Base-by-base conservation (phyloP, 1,284 basidiomycete genomes). In the Puccinia horiana region DNA sequence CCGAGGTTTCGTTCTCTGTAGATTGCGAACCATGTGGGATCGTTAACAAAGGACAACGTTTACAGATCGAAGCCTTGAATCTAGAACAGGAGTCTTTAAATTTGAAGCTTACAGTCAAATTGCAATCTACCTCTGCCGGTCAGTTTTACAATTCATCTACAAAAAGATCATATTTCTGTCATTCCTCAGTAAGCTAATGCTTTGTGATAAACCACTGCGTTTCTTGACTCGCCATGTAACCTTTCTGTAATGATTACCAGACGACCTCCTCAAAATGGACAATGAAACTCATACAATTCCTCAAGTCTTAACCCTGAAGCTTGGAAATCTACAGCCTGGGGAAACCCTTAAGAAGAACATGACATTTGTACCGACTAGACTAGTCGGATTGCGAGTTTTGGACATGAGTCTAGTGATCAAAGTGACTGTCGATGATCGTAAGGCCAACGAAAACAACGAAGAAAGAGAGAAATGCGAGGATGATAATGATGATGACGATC, bases 61-160 rank as follows among this genome's bases (percentile, higher is more conserved):
- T 80, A 35, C 47, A 42, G 0, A 29, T 58, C 23, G 65, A 58
- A n/a, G 73, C 32, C 14, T 26, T 6, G 8, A 75, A 75, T 75
- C 73, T 29, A 37, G 73, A 75, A 40, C 23, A 52, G 47, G 49
- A 75, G 11, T 14, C 73, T 40, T 58, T 75, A 11, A n/a, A 58
- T 56, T 58, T 58, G 37, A 75, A 58, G 52, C 73, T 75, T 54
- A 5, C 2, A 8, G 73, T 75, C 73, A 75, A 75, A 58, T 26
- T 75, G 44, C 73, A 75, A 75, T 75, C 73, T 54, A 26, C 73
- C 47, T 52, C 32, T 37, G 20, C 73, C 35, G 35, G 73, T 75
- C 20, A 54, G 73, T 37, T n/a, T 75, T 52, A 29, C 49, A 37
- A 74, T 42, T 49, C 26, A 32, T 23, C 26, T 44, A 42, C 37